Conservation (phyloP, 2,329 filamentous ascomycete genomes). For the Phyllachora maydis region DNA sequence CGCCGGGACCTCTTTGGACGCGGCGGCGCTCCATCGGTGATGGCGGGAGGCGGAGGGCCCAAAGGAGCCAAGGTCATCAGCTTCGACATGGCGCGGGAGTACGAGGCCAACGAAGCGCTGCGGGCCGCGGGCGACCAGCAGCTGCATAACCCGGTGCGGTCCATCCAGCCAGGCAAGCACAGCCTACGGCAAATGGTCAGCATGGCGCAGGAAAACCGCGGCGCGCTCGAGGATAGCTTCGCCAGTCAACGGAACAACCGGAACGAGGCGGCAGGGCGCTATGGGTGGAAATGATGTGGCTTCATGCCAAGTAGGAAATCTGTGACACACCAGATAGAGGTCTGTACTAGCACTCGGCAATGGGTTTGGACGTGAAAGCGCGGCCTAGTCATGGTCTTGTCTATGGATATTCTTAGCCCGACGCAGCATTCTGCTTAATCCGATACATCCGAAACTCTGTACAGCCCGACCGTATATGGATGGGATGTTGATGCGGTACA, state of each 20-base stretch:
- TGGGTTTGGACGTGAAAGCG: no score
- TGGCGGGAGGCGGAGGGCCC: no score
- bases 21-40: slow-evolving; percentile 19
- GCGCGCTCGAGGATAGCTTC: slow-evolving; percentile 83
- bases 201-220: slow-evolving; percentile 61
- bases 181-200: slow-evolving; percentile 73
- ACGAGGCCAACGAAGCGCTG: slow-evolving; percentile 62
- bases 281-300: slow-evolving; percentile 51
- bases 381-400: no score
- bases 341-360: background rate
- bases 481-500: no score
- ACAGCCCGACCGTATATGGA: no score
- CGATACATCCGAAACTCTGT: no score
- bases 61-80: slow-evolving; percentile 51
- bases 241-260: slow-evolving; percentile 60
- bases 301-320: no score
- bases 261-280: slow-evolving; percentile 61
- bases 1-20: slow-evolving; percentile 76
- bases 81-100: slow-evolving; percentile 81
- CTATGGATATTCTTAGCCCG: no score
- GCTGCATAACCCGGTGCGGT: slow-evolving; percentile 62
- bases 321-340: background rate
- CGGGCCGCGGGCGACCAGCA: slow-evolving; percentile 51
- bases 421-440: no score
- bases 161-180: slow-evolving; percentile 75